Base-by-base conservation (phyloP, 73 alveolate genomes). In the Stentor coeruleus region DNA sequence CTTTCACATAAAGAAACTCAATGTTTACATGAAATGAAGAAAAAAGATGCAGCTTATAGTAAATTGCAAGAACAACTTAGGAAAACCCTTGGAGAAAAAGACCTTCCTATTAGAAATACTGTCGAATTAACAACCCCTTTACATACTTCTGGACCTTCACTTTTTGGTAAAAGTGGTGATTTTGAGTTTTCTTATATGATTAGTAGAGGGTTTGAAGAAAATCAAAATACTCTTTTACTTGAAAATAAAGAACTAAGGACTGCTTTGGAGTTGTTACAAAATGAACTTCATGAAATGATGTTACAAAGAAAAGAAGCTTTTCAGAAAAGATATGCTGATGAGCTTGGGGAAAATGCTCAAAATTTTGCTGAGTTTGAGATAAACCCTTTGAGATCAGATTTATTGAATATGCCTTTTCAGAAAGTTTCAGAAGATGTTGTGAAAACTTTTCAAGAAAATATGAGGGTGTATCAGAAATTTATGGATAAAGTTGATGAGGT, bases 401-500 rank as follows among this genome's bases (percentile, higher is more conserved):
- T 75, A 20, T 20, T 75, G 26, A 75, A 75, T n/a, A 6, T 75
- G 1, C 83, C 83, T 75, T 75, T 36, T 35, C 74, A 75, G 39
- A 37, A 66, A n/a, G n/a, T 75, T 14, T 20, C 59, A 37, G 59
- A 75, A 75, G 58, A 75, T 36, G 83, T 75, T 35, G 30, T 75
- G 58, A 40, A 75, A 39, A 35, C 83, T 75, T 75, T 75, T 35
- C 83, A 75, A 39, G 83, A 75, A 75, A 75, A 75, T 35, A 75
- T 75, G 59, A 75, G 83, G 38, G 72, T 37, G 14, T 75, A 26
- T 40, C 26, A 39, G 39, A 39, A 38, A 37, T 39, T 75, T 2
- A 14, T 75, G 38, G 83, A 40, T 38, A 39, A 37, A 38, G 72
- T 66, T 0, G 59, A 37, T 75, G 79, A 66, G 33, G 83, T 35